These are phyloP conservation scores for Gliomastix tumulicola DNA, from an alignment of 2,329 filamentous ascomycete genomes.

Conservation along the genomic window DNA sequence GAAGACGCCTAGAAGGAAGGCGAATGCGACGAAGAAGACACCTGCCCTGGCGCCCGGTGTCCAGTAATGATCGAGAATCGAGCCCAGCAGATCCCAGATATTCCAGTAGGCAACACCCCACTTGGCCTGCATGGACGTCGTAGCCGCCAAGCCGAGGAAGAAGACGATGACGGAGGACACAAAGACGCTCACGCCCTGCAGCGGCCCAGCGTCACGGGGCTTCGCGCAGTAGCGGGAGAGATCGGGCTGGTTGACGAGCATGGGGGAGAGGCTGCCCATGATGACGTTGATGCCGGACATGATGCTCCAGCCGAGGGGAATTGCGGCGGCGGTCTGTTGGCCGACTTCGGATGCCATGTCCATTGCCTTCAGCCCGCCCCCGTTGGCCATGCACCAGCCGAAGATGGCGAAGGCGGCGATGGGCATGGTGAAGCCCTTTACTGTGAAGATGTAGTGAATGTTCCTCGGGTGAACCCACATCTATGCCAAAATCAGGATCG, in stretches of 20 bases:
- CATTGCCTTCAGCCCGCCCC: slow-evolving; percentile 15
- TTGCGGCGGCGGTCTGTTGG: slow-evolving; percentile 12
- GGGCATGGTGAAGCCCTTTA: slow-evolving; percentile 25
- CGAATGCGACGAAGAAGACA: slow-evolving; percentile 18
- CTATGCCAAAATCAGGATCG: slow-evolving; percentile 1
- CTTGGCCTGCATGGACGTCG: slow-evolving; percentile 21
- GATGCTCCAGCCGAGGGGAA: slow-evolving; percentile 25
- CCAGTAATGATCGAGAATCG: slow-evolving; percentile 26
- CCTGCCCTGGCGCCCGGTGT: slow-evolving; percentile 15
- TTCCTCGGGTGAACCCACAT: slow-evolving; percentile 24
- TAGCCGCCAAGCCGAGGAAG: slow-evolving; percentile 19
- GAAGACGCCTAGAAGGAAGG: slow-evolving; percentile 12
- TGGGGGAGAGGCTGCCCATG: slow-evolving; percentile 23
- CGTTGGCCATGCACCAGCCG: slow-evolving; percentile 21
- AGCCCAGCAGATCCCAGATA: slow-evolving; percentile 21
- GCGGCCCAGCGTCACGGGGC: slow-evolving; percentile 17
- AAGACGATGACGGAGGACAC: slow-evolving; percentile 15
- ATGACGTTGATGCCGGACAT: slow-evolving; percentile 28
- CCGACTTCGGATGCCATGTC: slow-evolving; percentile 16
- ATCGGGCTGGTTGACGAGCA: slow-evolving; percentile 27
- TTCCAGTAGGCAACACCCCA: slow-evolving; percentile 27
- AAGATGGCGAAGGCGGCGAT: slow-evolving; percentile 26
- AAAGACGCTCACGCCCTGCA: slow-evolving; percentile 18
- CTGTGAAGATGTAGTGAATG: slow-evolving; percentile 24
- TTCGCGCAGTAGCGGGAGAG: slow-evolving; percentile 23